A percentile compares a stretch with the other conserved stretches of the same genome.
These are phyloP conservation scores for Cladosporium colombiae DNA, from an alignment of 2,329 filamentous ascomycete genomes.

Conservation along the genomic window DNA sequence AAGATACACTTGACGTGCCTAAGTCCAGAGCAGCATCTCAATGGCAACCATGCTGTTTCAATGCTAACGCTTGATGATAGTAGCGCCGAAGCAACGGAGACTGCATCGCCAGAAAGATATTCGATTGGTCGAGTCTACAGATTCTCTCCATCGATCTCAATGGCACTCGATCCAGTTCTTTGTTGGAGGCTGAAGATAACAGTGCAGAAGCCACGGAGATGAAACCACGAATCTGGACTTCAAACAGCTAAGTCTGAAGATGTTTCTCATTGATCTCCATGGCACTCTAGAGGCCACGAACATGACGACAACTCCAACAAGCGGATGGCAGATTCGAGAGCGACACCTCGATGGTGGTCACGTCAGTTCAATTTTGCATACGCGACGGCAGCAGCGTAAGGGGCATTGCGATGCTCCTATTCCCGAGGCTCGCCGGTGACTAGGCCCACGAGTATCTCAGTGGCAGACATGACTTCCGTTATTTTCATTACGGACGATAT, in stretches of 20 bases:
- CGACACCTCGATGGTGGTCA: background rate
- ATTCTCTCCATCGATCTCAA: background rate
- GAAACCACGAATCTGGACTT: background rate
- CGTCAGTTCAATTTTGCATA: background rate
- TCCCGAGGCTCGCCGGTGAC: too few species aligned
- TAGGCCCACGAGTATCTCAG: too few species aligned
- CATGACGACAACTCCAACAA: background rate
- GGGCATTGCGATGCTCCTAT: too few species aligned
- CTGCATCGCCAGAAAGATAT: background rate
- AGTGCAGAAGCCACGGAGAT: background rate
- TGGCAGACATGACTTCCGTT: too few species aligned
- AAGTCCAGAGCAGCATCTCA: background rate
- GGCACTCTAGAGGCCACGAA: background rate
- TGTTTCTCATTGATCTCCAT: background rate
- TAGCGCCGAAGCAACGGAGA: background rate
- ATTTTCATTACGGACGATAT: too few species aligned
- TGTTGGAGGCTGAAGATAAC: background rate
- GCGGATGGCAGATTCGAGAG: background rate
- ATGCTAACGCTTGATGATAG: background rate
- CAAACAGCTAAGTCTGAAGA: background rate
- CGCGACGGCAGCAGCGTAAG: background rate
- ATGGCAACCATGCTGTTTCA: background rate
- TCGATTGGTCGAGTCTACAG: background rate
- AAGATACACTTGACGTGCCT: background rate
- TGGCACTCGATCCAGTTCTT: background rate